Percentiles rank a stretch among this genome's conserved stretches.
These are phyloP conservation scores for Mycena vulgaris DNA, from an alignment of 768 basidiomycete genomes.

Conservation along the genomic window DNA sequence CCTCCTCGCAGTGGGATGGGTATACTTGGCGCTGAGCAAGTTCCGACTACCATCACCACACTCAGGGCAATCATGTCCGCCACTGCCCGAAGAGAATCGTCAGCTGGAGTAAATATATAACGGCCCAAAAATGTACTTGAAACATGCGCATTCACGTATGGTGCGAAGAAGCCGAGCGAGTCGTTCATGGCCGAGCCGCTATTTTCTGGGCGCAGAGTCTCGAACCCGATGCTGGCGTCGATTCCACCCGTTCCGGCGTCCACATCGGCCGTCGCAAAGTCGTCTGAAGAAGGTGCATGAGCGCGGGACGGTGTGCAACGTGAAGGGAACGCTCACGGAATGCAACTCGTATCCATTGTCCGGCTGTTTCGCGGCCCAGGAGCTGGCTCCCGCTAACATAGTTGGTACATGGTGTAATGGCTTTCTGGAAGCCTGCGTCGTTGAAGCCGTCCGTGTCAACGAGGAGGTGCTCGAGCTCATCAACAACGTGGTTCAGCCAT, in stretches of 20 bases:
- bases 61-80: constrained; percentile 43
- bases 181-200: constrained; percentile 36
- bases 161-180: constrained; percentile 33
- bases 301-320: too few species aligned
- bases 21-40: constrained; percentile 36
- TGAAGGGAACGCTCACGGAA: constrained; percentile 29
- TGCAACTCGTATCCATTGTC: constrained; percentile 37
- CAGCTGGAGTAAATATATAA: background rate
- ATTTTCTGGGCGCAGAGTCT: constrained; percentile 40
- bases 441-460: constrained; percentile 39
- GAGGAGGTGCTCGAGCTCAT: constrained; percentile 40
- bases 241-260: constrained; percentile 41
- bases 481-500: constrained; percentile 12
- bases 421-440: constrained; percentile 32
- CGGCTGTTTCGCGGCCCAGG: constrained; percentile 35
- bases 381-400: constrained; percentile 37
- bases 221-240: constrained; percentile 44
- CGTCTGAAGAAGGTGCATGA: constrained; percentile 33
- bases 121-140: constrained; percentile 10
- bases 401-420: constrained; percentile 37
- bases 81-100: constrained; percentile 29
- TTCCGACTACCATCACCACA: constrained; percentile 32
- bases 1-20: constrained; percentile 39
- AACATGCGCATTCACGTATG: constrained; percentile 31
- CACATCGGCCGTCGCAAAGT: constrained; percentile 42